A percentile compares a stretch with the other conserved stretches of the same genome.
Conservation (phyloP, 805 yeast genomes). For the Candida namnaoensis region DNA sequence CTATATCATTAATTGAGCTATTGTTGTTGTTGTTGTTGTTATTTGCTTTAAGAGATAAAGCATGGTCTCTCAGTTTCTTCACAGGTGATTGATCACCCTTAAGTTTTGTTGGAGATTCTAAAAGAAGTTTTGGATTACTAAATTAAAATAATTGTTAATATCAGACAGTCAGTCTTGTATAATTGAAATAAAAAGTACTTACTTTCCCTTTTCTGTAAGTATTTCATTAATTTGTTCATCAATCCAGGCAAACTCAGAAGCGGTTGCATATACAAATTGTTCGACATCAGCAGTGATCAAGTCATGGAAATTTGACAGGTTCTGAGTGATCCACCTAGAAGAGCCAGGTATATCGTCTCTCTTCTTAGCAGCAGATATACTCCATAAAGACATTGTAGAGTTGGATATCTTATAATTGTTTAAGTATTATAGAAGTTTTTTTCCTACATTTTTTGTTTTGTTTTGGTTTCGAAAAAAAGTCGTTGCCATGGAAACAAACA, state of each 20-base stretch:
- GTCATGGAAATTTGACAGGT: constrained; percentile 29
- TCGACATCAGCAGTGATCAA: constrained; percentile 28
- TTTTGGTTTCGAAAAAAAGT: no score
- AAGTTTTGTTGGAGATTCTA: constrained; percentile 18
- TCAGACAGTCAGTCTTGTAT: not conserved
- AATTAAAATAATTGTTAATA: no score
- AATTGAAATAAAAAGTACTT: constrained; percentile 6
- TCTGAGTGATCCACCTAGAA: constrained; percentile 40
- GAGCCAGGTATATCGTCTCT: constrained; percentile 35
- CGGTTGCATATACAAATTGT: constrained; percentile 28
- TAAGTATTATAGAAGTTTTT: no score
- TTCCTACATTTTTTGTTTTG: no score
- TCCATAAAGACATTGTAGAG: constrained; percentile 18
- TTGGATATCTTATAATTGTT: not conserved
- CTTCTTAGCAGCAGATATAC: constrained; percentile 18
- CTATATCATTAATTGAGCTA: no score
- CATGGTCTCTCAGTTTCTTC: constrained; percentile 13
- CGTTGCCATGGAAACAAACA: no score
- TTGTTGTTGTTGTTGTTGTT: no score
- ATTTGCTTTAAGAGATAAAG: constrained; percentile 4
- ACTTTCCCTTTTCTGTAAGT: constrained; percentile 16
- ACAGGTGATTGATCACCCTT: constrained; percentile 18
- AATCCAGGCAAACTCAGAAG: constrained; percentile 30
- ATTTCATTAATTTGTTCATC: constrained; percentile 31
- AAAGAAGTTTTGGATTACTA: constrained; percentile 15